These are phyloP conservation scores for Xylaria intraflava DNA, from an alignment of 495 filamentous ascomycete genomes.

Conservation along the genomic window DNA sequence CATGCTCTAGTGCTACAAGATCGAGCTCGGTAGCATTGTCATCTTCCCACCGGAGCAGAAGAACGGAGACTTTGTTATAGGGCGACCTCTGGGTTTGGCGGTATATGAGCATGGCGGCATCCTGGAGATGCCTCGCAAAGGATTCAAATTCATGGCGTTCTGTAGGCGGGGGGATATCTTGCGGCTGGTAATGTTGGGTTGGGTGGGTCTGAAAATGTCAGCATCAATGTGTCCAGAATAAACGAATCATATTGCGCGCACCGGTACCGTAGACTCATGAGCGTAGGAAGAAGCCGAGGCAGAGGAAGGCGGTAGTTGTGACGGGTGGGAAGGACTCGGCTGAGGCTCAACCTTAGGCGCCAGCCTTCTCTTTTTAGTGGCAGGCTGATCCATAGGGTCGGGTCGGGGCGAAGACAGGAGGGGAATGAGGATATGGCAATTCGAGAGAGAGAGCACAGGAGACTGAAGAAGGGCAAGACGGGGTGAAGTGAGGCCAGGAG, in stretches of 20 bases:
- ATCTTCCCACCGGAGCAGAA: slow-evolving; percentile 51
- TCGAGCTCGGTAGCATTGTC: slow-evolving; percentile 45
- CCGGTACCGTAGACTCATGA: slow-evolving; percentile 23
- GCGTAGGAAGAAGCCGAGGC: slow-evolving; percentile 13
- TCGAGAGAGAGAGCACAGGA: neutral
- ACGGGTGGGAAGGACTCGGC: slow-evolving; percentile 23
- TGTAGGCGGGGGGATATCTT: slow-evolving; percentile 24
- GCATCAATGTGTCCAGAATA: slow-evolving; percentile 9
- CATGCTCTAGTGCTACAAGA: slow-evolving; percentile 40
- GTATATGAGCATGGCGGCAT: slow-evolving; percentile 50
- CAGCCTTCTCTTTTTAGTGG: slow-evolving; percentile 32
- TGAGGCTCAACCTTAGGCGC: slow-evolving; percentile 31
- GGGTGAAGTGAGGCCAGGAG: neutral
- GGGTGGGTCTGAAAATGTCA: slow-evolving; percentile 16
- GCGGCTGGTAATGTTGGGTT: slow-evolving; percentile 19
- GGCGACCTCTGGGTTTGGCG: slow-evolving; percentile 45
- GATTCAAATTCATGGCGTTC: slow-evolving; percentile 51
- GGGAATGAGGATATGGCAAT: neutral
- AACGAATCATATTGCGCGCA: slow-evolving; percentile 17
- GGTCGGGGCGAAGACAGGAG: neutral
- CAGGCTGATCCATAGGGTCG: slow-evolving; percentile 27
- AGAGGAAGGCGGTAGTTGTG: slow-evolving; percentile 4
- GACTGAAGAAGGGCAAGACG: neutral
- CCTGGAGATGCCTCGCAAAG: slow-evolving; percentile 52
- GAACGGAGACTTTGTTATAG: slow-evolving; percentile 46